Evolutionary conservation across 2,329 filamentous ascomycete species (phyloP), one percentile per base, ranked within the genome.

Genomic region (Teratosphaeria gauchensis): DNA sequence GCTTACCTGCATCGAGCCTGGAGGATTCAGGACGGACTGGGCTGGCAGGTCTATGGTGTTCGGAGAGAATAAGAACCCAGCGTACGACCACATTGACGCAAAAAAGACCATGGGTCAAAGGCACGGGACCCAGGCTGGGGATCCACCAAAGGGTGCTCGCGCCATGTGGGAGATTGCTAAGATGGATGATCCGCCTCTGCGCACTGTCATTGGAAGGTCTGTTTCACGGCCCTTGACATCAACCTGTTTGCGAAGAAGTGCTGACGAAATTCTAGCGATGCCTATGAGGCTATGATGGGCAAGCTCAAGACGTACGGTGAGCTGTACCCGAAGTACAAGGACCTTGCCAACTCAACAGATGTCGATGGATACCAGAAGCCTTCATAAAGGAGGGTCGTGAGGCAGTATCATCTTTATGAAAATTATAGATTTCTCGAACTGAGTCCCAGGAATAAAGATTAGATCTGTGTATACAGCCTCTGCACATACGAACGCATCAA

Each of bases 101-200:
- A 72, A 74, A 63, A 68, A 72, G 63, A 64, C 64, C 0, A 78
- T 78, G 71, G 68, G 67, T 30, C 31, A 72, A 58, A 67, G 74
- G 54, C 70, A 79, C 56, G 76, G 72, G 3, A 75, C 66, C 0
- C 76, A 82, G 55, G 74, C 76, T 1, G 80, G 81, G 2, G 80
- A 84, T 59, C 77, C 80, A 2, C 62, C 63, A 0, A 80, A 82
- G 65, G 80, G 74, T 2, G 65, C 66, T 1, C 70, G 75, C 24
- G 75, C 75, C 0, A 81, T 83, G 71, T 82, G 83, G 63, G 78
- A 84, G 56, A 65, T 84, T 16, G 81, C 79, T 0, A 73, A 77
- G 42, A 76, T 80, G 74, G 65, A 79, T 12, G 75, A 81, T 14
- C 79, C 78, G 3, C 82, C 82, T 3, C 63, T 84, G 7, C 72